These are phyloP conservation scores for Xylariaceae sp. DNA, from an alignment of 2,329 filamentous ascomycete genomes.

Conservation along the genomic window DNA sequence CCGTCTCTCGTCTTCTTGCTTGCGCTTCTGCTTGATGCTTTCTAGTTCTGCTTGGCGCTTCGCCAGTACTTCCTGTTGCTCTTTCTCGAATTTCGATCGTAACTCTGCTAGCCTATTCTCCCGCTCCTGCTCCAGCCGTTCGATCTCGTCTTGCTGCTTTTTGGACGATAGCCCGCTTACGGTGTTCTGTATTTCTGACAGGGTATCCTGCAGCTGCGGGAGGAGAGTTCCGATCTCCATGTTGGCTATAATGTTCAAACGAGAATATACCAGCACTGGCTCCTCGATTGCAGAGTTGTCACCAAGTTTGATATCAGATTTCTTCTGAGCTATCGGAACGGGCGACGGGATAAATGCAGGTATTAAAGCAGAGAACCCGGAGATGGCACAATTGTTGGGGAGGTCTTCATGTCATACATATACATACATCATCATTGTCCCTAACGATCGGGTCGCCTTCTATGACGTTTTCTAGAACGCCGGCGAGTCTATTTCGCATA, in stretches of 20 bases:
- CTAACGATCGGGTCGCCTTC: neutral
- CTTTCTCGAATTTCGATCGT: slow-evolving; percentile 31
- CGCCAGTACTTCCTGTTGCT: slow-evolving; percentile 30
- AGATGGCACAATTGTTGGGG: neutral
- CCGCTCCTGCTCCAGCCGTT: slow-evolving; percentile 39
- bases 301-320: neutral
- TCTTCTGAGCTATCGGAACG: neutral
- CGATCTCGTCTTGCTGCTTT: slow-evolving; percentile 36
- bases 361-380: neutral
- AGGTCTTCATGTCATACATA: neutral
- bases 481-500: neutral
- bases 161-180: slow-evolving; percentile 34
- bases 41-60: slow-evolving; percentile 33
- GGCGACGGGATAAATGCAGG: neutral
- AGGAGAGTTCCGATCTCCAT: slow-evolving; percentile 39
- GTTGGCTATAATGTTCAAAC: slow-evolving; percentile 5
- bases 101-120: slow-evolving; percentile 35
- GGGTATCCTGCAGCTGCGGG: slow-evolving; percentile 41
- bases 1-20: slow-evolving; percentile 42
- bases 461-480: slow-evolving; percentile 3
- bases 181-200: slow-evolving; percentile 39
- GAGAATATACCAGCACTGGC: no score
- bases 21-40: slow-evolving; percentile 35
- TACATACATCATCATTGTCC: neutral
- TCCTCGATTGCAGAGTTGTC: neutral